A percentile compares a stretch with the other conserved stretches of the same genome.
These are phyloP conservation scores for rapeseed (Brassica napus) DNA, from an alignment of 345 rosid species.

Conservation along the genomic window DNA sequence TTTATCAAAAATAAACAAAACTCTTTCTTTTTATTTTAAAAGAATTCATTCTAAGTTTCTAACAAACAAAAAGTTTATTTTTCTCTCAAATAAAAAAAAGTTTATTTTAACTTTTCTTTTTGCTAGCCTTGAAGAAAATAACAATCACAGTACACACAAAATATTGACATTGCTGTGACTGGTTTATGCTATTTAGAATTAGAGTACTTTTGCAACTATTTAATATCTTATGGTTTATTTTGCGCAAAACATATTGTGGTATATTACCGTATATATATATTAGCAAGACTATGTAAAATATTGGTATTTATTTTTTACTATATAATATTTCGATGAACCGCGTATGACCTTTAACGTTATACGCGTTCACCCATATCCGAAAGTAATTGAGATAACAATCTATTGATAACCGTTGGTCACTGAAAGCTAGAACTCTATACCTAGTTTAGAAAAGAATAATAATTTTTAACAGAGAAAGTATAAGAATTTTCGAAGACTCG, in stretches of 20 bases:
- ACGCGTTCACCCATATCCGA: constrained; percentile 21
- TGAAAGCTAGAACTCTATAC: not conserved
- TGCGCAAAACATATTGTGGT: not conserved
- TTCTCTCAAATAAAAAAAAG: not conserved
- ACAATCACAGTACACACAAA: not conserved
- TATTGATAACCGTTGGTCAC: not conserved
- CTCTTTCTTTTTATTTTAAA: not conserved
- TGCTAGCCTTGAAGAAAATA: not conserved
- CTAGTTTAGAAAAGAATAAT: constrained; percentile 3
- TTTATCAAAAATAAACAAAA: too few species aligned
- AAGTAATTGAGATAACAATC: constrained; percentile 1
- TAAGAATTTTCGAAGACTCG: constrained; percentile 24
- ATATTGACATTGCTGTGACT: constrained; percentile 1
- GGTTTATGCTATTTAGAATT: not conserved
- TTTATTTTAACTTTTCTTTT: not conserved
- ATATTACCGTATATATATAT: not conserved
- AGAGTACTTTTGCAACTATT: not conserved
- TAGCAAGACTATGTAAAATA: not conserved
- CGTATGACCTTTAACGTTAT: constrained; percentile 9
- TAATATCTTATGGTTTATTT: not conserved
- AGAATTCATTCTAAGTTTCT: not conserved
- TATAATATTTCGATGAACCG: constrained; percentile 6
- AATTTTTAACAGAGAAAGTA: not conserved
- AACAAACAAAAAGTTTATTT: not conserved
- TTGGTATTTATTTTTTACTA: not conserved